Evolutionary conservation across 371 early-diverging fungal species (phyloP).

Genomic region (Rhizopus stolonifer): DNA sequence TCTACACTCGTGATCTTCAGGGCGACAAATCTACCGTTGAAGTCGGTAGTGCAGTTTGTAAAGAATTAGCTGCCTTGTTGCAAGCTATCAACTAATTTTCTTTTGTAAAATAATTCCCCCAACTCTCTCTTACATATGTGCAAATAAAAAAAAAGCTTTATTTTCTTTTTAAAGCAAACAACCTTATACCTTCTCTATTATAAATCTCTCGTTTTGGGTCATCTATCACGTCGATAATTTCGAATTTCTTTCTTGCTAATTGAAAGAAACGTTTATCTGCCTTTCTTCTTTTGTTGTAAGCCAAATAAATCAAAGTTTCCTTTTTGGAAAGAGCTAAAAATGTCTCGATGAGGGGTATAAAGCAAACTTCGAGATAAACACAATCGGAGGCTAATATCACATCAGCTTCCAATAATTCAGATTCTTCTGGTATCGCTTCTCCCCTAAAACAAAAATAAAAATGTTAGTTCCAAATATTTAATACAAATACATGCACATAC

Average conservation of each 20-base stretch:
- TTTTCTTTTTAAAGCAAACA: constrained; percentile 41
- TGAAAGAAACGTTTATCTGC: constrained; percentile 51
- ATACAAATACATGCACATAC: constrained; percentile 29
- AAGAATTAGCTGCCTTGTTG: constrained; percentile 64
- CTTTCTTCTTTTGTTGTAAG: constrained; percentile 45
- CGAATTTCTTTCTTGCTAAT: constrained; percentile 42
- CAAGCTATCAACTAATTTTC: constrained; percentile 25
- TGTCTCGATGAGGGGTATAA: constrained; percentile 44
- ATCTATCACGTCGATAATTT: constrained; percentile 31
- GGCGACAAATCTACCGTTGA: constrained; percentile 81
- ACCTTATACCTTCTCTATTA: constrained; percentile 15
- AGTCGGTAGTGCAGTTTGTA: constrained; percentile 88
- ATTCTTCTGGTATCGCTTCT: constrained; percentile 18
- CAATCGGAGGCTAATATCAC: constrained; percentile 53
- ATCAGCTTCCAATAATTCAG: constrained; percentile 20
- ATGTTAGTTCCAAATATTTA: background rate
- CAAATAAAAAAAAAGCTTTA: background rate
- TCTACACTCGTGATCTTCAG: constrained; percentile 89
- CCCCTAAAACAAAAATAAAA: constrained; percentile 28
- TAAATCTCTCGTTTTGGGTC: constrained; percentile 33
- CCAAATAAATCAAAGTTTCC: constrained; percentile 37
- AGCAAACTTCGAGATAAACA: constrained; percentile 48
- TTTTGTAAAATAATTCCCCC: background rate
- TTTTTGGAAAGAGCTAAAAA: constrained; percentile 28
- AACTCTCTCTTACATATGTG: background rate